Conservation (phyloP, 1,284 basidiomycete genomes). For the Violaceomyces palustris region DNA sequence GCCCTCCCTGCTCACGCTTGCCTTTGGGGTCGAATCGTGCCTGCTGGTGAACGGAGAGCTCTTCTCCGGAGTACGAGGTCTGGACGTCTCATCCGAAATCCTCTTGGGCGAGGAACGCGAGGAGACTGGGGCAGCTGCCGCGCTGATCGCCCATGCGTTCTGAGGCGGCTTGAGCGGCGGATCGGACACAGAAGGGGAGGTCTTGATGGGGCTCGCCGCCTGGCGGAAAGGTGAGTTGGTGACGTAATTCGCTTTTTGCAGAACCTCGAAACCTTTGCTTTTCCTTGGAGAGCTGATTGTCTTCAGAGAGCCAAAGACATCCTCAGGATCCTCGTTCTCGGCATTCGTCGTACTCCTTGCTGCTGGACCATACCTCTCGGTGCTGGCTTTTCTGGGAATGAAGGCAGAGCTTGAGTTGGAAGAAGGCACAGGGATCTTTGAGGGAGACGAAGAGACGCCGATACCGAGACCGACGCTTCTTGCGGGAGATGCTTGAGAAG, state of each 20-base stretch:
- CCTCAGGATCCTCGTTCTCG: conserved; percentile 21
- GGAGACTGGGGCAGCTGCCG: no score
- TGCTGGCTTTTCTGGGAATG: conserved; percentile 1
- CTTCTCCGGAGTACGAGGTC: no score
- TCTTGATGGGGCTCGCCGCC: conserved; percentile 42
- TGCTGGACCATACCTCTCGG: neutral
- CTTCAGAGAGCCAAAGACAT: conserved; percentile 8
- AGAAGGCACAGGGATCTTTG: neutral
- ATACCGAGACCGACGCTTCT: conserved; percentile 37
- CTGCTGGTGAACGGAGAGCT: no score
- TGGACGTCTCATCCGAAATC: no score
- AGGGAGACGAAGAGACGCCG: conserved; percentile 12
- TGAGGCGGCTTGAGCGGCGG: no score
- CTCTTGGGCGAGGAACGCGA: no score
- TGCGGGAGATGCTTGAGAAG: conserved; percentile 1
- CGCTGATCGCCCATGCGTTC: no score
- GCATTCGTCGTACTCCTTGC: neutral
- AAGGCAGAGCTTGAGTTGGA: conserved; percentile 2
- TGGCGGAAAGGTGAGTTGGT: conserved; percentile 62
- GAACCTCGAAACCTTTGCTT: conserved; percentile 19
- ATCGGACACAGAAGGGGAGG: no score
- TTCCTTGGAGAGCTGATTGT: conserved; percentile 25
- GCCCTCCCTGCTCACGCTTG: conserved; percentile 33
- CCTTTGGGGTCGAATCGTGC: no score
- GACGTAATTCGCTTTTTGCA: conserved; percentile 34